These are phyloP conservation scores for Mortierella sp. DNA, from an alignment of 371 early-diverging fungal species.

Conservation along the genomic window DNA sequence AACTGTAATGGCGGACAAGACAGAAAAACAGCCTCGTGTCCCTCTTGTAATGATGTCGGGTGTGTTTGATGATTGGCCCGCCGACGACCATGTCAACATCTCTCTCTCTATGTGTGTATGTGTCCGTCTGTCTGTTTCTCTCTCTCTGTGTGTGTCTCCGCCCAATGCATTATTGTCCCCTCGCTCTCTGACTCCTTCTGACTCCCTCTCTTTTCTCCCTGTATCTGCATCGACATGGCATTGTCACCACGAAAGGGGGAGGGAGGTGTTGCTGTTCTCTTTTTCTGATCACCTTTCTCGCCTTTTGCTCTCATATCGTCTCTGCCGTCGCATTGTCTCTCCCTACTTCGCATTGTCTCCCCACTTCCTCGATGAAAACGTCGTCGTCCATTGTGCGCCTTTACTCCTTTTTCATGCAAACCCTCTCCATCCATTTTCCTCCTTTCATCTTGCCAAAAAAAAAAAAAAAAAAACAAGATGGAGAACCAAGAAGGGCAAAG, in stretches of 20 bases:
- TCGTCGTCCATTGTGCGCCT: neutral
- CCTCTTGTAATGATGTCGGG: neutral
- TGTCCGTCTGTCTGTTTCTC: neutral
- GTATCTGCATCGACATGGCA: neutral
- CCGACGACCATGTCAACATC: neutral
- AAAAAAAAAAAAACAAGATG: neutral
- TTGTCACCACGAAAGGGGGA: no score
- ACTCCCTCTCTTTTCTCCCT: neutral
- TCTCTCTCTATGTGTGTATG: neutral
- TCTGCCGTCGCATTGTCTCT: neutral
- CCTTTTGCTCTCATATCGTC: neutral
- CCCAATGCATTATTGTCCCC: neutral
- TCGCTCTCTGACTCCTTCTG: neutral
- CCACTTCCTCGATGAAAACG: neutral
- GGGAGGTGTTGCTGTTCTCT: no score
- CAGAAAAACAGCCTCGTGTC: neutral
- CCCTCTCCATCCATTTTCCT: neutral
- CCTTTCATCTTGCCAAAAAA: neutral
- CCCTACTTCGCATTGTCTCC: neutral
- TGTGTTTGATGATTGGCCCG: constrained; percentile 2
- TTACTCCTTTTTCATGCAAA: neutral
- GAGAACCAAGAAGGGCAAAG: neutral
- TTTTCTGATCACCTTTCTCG: neutral
- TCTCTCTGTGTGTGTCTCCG: neutral
- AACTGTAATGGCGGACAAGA: neutral